Evolutionary conservation across 2,329 filamentous ascomycete genomes (phyloP).

Genomic region (Aspergillus sojae): DNA sequence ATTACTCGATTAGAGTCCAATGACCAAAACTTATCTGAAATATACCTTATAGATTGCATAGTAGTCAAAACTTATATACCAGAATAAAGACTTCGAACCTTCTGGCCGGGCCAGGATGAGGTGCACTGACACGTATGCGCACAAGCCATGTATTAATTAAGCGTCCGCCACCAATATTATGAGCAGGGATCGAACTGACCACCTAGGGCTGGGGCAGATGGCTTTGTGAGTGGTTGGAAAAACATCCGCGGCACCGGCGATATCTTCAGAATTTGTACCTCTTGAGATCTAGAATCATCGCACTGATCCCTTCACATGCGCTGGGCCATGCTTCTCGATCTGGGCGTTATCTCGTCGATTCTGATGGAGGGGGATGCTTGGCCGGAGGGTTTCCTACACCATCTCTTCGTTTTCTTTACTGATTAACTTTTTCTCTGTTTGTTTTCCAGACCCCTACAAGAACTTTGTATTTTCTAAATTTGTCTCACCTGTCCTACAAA

Average conservation of each 20-base stretch:
- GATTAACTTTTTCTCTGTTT: neutral
- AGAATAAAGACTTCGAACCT: neutral
- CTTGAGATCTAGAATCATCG: conserved; percentile 23
- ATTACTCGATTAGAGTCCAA: neutral
- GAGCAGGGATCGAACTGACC: neutral
- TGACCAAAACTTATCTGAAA: neutral
- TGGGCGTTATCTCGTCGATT: neutral
- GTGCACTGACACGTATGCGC: conserved; percentile 7
- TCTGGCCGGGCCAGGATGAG: neutral
- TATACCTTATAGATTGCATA: neutral
- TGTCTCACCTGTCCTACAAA: neutral
- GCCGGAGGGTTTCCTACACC: neutral
- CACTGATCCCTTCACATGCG: conserved; percentile 22
- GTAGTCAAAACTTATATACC: neutral
- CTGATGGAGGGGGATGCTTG: neutral
- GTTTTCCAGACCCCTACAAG: too few species aligned
- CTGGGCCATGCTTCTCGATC: neutral
- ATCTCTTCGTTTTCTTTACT: neutral
- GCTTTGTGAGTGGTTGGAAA: conserved; percentile 5
- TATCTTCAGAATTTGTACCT: conserved; percentile 12
- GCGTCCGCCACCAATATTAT: conserved; percentile 1
- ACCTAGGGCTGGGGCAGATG: neutral
- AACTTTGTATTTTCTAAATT: neutral
- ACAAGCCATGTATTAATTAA: conserved; percentile 6
- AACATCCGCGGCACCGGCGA: conserved; percentile 8